Conservation (phyloP, 441 rosid species). For the Isatis lusitanica region DNA sequence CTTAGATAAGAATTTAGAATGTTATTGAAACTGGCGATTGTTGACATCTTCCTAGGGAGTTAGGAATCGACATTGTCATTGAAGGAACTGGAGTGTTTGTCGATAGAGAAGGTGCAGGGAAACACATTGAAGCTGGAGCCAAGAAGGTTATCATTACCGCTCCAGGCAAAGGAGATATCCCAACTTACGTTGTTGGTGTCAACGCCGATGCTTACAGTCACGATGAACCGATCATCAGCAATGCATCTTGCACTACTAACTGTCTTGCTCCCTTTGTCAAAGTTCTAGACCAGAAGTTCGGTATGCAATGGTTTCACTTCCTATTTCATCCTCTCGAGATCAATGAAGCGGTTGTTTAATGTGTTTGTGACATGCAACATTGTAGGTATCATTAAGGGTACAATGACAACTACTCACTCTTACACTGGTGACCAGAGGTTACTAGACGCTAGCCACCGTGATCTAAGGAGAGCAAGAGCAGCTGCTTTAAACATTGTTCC, state of each 20-base stretch:
- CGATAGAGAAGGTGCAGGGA: constrained; percentile 84
- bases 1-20: too few relatives aligned
- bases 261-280: constrained; percentile 97
- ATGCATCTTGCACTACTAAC: constrained; percentile 96
- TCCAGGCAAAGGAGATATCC: constrained; percentile 91
- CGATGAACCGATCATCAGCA: constrained; percentile 87
- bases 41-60: constrained; percentile 51
- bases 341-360: neutral
- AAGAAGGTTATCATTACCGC: constrained; percentile 90
- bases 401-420: constrained; percentile 95
- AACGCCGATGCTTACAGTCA: constrained; percentile 71
- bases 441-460: constrained; percentile 94
- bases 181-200: constrained; percentile 86
- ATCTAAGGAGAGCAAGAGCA: constrained; percentile 89
- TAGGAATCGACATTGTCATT: constrained; percentile 77
- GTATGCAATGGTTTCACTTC: constrained; percentile 65
- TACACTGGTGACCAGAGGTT: constrained; percentile 97
- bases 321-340: constrained; percentile 26
- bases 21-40: too few relatives aligned
- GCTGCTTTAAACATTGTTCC: constrained; percentile 96
- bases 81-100: constrained; percentile 94
- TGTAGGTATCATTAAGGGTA: constrained; percentile 91
- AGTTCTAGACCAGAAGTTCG: constrained; percentile 92
- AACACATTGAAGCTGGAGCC: constrained; percentile 85
- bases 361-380: neutral